Conservation (phyloP, 2,329 filamentous ascomycete genomes). For the Trichoderma aggressivum region DNA sequence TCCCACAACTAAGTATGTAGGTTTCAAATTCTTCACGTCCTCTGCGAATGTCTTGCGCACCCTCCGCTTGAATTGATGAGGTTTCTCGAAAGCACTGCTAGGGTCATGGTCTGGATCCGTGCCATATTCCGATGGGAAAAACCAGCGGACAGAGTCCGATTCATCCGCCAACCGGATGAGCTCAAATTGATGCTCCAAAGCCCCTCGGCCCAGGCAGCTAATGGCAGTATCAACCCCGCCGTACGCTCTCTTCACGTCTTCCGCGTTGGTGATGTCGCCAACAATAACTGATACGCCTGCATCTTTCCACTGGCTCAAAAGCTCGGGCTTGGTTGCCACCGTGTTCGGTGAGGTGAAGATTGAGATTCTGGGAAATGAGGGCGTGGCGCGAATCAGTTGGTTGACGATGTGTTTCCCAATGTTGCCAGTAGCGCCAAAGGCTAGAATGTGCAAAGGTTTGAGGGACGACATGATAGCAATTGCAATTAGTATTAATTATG, state of each 20-base stretch:
- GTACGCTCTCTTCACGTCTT: conserved; percentile 56
- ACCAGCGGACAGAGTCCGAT: conserved; percentile 54
- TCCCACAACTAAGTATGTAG: conserved; percentile 68
- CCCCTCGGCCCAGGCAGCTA: conserved; percentile 61
- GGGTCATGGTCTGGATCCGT: conserved; percentile 62
- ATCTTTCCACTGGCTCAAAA: conserved; percentile 3
- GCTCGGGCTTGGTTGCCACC: background rate
- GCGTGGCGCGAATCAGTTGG: conserved; percentile 34
- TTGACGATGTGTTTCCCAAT: conserved; percentile 42
- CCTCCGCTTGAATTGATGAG: conserved; percentile 67
- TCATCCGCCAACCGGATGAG: conserved; percentile 59
- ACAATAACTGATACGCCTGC: conserved; percentile 24
- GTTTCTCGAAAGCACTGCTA: conserved; percentile 56
- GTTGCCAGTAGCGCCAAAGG: conserved; percentile 39
- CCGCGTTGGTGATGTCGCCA: conserved; percentile 37
- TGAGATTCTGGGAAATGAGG: conserved; percentile 33
- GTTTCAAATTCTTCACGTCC: conserved; percentile 50
- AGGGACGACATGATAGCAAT: background rate
- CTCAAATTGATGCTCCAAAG: conserved; percentile 57
- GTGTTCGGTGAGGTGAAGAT: conserved; percentile 30
- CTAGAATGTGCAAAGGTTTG: conserved; percentile 7
- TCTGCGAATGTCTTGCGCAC: conserved; percentile 60
- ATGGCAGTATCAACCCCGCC: conserved; percentile 61
- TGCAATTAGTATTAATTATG: background rate
- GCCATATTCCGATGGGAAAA: conserved; percentile 66